Evolutionary conservation across 345 rosid species (phyloP), one percentile per base, ranked within the genome.

Genomic region (Eucalyptus melliodora): DNA sequence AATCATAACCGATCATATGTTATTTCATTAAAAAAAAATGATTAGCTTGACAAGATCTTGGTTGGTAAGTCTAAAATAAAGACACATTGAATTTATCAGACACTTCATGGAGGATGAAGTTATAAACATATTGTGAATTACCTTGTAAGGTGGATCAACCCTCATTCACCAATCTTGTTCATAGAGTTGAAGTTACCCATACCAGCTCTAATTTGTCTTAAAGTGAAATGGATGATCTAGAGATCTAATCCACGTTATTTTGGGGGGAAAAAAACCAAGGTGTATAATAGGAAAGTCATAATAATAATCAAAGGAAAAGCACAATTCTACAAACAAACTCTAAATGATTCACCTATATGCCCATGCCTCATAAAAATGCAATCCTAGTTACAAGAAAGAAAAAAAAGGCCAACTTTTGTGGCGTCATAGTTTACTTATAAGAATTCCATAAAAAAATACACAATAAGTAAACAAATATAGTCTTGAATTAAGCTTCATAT

Each of bases 91-190:
- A n/a, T 65, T 15, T 15, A 65, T 30, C 10, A 65, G 3, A 65
- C 37, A 65, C 11, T n/a, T 0, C 17, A 88, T 30, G 19, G 67
- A 27, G 87, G 37, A 86, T 30, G 37, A 86, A 86, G 23, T 65
- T n/a, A 30, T 65, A 34, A 65, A n/a, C 10, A 65, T n/a, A n/a
- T n/a, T n/a, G 19, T 15, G 37, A 65, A 65, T 88, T 92, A 97
- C 98, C 98, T 96, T 96, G 94, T 93, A 96, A 62, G 96, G 99
- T 31, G 99, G 97, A 45, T 97, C 88, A 97, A 97, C 50, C 99
- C 99, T 93, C 99, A 99, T 94, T 97, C 99, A 86, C 99, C 98
- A 26, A 94, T 95, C 95, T 97, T 96, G 91, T 94, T 92, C 34
- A 93, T 91, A 80, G 94, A 90, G 88, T 95, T 94, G 86, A 97